Evolutionary conservation across 306 rosid species (phyloP).

Genomic region (Cicer cuneatum): DNA sequence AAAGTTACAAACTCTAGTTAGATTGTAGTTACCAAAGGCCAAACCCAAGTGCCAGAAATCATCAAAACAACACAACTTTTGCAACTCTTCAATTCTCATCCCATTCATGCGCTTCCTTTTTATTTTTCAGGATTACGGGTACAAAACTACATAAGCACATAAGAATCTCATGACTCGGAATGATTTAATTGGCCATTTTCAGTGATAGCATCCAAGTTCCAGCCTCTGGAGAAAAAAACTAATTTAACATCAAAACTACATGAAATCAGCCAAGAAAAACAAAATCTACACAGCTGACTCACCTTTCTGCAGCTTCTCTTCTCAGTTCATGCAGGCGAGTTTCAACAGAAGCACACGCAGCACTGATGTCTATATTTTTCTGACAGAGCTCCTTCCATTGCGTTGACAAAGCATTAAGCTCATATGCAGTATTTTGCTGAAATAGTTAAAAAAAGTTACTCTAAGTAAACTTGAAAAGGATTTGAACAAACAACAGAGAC

Average conservation of each 20-base stretch:
- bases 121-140: too few species aligned
- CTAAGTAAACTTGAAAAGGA: constrained; percentile 32
- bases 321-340: constrained; percentile 61
- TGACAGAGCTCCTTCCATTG: constrained; percentile 94
- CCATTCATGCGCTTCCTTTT: neutral
- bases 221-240: constrained; percentile 56
- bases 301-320: constrained; percentile 78
- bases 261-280: constrained; percentile 29
- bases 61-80: neutral
- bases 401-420: constrained; percentile 83
- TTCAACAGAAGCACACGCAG: constrained; percentile 70
- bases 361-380: constrained; percentile 83
- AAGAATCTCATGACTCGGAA: constrained; percentile 54
- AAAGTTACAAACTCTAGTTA: too few species aligned
- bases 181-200: constrained; percentile 56
- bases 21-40: neutral
- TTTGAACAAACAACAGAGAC: constrained; percentile 32
- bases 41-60: neutral
- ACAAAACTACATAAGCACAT: constrained; percentile 29
- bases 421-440: constrained; percentile 92
- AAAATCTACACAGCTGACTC: constrained; percentile 2
- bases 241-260: constrained; percentile 39
- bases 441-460: constrained; percentile 11
- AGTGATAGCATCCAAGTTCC: constrained; percentile 67
- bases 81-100: neutral